Evolutionary conservation across 2,329 filamentous ascomycete species (phyloP).

Genomic region (Curvularia lunata): DNA sequence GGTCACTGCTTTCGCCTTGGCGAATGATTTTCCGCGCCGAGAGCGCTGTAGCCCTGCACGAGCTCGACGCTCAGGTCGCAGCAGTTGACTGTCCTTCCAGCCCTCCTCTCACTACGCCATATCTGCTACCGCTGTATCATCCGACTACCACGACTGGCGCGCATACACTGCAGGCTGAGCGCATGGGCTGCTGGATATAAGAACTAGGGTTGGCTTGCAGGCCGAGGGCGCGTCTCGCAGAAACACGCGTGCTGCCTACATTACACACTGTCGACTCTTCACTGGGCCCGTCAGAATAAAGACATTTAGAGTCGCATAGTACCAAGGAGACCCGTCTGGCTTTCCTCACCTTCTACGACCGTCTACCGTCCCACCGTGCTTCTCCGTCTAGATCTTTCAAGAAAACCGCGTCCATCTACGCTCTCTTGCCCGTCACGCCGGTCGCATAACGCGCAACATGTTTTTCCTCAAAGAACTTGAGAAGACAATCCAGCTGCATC

Average conservation of each 20-base stretch:
- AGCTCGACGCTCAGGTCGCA: conserved; percentile 7
- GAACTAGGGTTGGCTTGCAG: conserved; percentile 34
- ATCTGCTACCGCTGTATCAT: conserved; percentile 15
- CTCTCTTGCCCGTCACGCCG: conserved; percentile 12
- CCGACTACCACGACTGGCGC: conserved; percentile 25
- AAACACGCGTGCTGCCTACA: conserved; percentile 27
- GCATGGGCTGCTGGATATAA: conserved; percentile 36
- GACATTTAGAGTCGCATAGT: conserved; percentile 36
- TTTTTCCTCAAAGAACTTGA: conserved; percentile 99
- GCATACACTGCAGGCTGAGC: conserved; percentile 25
- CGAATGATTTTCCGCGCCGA: conserved; percentile 31
- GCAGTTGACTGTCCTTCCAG: conserved; percentile 20
- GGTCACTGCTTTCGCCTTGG: conserved; percentile 17
- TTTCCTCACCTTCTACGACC: conserved; percentile 8
- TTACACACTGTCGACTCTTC: conserved; percentile 27
- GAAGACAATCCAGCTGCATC: conserved; percentile 91
- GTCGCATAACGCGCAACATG: conserved; percentile 63
- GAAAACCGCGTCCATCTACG: conserved; percentile 16
- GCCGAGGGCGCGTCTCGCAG: conserved; percentile 39
- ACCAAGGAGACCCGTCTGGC: conserved; percentile 22
- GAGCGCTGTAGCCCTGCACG: conserved; percentile 4
- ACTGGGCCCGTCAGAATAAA: conserved; percentile 28
- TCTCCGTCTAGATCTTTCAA: conserved; percentile 10
- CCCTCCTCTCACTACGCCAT: conserved; percentile 21
- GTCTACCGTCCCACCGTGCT: conserved; percentile 23